A percentile compares a stretch with the other conserved stretches of the same genome.
phyloP scores from a whole-genome alignment of 164 flowering plant genomes.

The Vitis amurensis region DNA sequence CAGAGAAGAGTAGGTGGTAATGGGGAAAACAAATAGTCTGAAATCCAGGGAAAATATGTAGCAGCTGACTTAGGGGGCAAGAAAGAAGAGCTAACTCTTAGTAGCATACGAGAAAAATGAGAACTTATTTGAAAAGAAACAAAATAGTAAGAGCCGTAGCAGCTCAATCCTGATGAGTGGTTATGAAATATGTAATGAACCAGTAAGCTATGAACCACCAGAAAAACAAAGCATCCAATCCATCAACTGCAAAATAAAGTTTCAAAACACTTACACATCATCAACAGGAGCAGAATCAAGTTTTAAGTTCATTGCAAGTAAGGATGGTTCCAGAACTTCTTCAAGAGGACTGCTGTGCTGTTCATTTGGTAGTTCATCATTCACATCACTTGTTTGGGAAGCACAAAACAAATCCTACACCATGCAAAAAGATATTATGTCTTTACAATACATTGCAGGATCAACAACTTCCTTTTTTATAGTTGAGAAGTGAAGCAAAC shows the following conservation, averaged over 20 bases:
- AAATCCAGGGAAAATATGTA: no score
- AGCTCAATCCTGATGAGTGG: no score
- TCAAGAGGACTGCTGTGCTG: slow-evolving; percentile 36
- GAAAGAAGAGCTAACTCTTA: no score
- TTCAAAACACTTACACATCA: slow-evolving; percentile 44
- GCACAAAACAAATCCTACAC: slow-evolving; percentile 56
- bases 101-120: no score
- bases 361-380: slow-evolving; percentile 30
- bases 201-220: background rate
- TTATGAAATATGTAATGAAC: background rate
- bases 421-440: slow-evolving; percentile 8
- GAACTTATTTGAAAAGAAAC: no score
- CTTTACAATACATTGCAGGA: background rate
- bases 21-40: no score
- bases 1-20: no score
- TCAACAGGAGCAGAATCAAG: slow-evolving; percentile 65
- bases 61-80: no score
- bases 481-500: slow-evolving; percentile 24
- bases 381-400: slow-evolving; percentile 39
- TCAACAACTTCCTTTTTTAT: background rate
- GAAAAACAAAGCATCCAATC: background rate
- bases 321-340: slow-evolving; percentile 64
- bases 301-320: slow-evolving; percentile 63
- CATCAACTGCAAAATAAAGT: background rate
- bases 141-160: no score